Evolutionary conservation across 495 filamentous ascomycete genomes (phyloP).

Genomic region (Trichoderma gamsii): DNA sequence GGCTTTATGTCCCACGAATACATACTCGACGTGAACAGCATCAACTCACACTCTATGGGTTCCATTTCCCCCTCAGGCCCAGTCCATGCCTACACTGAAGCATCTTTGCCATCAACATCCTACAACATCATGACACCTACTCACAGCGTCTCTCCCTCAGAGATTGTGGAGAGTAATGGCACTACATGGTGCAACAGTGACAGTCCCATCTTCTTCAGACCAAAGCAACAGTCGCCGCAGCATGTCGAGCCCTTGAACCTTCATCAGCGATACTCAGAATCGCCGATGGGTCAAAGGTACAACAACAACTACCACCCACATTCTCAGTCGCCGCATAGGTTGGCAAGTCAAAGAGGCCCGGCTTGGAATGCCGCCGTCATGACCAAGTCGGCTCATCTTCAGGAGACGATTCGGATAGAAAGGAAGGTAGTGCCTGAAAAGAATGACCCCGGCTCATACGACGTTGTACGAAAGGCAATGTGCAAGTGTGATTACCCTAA

Average conservation of each 20-base stretch:
- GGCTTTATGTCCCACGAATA: constrained; percentile 2
- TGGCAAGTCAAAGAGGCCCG: neutral
- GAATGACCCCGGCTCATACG: neutral
- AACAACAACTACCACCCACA: neutral
- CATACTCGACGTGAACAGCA: constrained; percentile 24
- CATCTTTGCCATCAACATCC: neutral
- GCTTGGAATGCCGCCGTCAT: constrained; percentile 23
- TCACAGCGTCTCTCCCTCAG: constrained; percentile 11
- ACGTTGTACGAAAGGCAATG: constrained; percentile 23
- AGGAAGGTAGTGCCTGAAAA: constrained; percentile 12
- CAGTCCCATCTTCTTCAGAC: constrained; percentile 21
- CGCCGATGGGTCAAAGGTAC: constrained; percentile 15
- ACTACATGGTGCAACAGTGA: constrained; percentile 25
- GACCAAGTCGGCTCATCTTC: constrained; percentile 31
- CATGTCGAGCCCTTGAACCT: constrained; percentile 1
- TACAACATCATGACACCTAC: constrained; percentile 15
- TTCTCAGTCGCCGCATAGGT: neutral
- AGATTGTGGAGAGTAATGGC: constrained; percentile 21
- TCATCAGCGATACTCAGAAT: neutral
- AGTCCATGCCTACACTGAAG: neutral
- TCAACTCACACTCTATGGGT: constrained; percentile 19
- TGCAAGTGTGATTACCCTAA: constrained; percentile 28
- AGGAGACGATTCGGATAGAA: constrained; percentile 19
- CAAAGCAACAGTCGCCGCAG: constrained; percentile 1
- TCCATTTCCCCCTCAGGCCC: constrained; percentile 11